A percentile compares a stretch with the other conserved stretches of the same genome.
Conservation (phyloP, 169 alveolate genomes). For the Plasmodium chabaudi region DNA sequence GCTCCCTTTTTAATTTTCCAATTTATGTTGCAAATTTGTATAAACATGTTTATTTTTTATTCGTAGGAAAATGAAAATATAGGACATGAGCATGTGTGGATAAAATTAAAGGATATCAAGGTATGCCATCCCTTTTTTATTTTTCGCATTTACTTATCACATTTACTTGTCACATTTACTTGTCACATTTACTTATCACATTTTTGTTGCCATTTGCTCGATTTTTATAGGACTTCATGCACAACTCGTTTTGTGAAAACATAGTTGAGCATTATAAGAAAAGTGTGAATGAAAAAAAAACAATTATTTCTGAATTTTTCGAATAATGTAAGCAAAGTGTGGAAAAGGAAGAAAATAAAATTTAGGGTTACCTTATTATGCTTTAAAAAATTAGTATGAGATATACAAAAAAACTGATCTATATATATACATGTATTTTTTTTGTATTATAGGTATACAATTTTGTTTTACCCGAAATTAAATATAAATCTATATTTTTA, state of each 20-base stretch:
- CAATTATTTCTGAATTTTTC: slow-evolving; percentile 10
- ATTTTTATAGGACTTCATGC: slow-evolving; percentile 43
- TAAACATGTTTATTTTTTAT: background rate
- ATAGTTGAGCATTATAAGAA: slow-evolving; percentile 49
- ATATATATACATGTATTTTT: too few species aligned
- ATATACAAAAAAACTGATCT: too few species aligned
- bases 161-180: too few species aligned
- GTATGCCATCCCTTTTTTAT: background rate
- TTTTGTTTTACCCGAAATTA: too few species aligned
- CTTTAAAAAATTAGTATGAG: too few species aligned
- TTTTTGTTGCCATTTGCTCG: too few species aligned
- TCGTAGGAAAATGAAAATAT: slow-evolving; percentile 36
- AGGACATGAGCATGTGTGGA: slow-evolving; percentile 33
- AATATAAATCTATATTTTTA: too few species aligned
- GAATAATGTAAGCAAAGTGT: background rate
- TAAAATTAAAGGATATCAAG: slow-evolving; percentile 62
- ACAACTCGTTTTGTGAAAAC: slow-evolving; percentile 63
- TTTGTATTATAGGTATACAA: too few species aligned
- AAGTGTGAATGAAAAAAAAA: slow-evolving; percentile 30
- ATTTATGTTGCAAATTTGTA: background rate
- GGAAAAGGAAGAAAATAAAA: too few species aligned
- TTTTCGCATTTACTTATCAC: too few species aligned
- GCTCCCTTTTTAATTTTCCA: background rate
- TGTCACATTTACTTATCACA: too few species aligned
- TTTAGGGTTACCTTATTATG: too few species aligned